phyloP scores from a whole-genome alignment of 805 yeast species.

The Wickerhamomyces mucosus region DNA sequence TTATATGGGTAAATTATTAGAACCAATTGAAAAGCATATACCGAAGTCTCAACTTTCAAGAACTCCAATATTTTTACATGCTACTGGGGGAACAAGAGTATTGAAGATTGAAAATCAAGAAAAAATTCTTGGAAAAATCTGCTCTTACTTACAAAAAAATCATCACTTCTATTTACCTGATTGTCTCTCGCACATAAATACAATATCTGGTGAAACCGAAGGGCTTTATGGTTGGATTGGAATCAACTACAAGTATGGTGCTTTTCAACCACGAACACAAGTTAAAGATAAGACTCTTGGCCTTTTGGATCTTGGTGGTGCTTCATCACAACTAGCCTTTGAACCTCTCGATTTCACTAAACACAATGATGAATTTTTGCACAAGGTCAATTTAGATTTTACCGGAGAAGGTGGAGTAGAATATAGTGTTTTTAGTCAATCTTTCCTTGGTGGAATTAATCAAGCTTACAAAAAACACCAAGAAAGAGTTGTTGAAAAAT shows the following conservation, averaged over 20 bases:
- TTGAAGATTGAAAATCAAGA: conserved; percentile 43
- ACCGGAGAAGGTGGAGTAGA: conserved; percentile 18
- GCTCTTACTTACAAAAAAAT: conserved; percentile 36
- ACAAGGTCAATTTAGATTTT: conserved; percentile 33
- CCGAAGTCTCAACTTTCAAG: conserved; percentile 51
- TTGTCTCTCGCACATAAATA: conserved; percentile 47
- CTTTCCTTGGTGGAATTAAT: conserved; percentile 53
- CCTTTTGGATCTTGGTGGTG: conserved; percentile 99
- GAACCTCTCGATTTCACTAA: conserved; percentile 34
- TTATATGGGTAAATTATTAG: conserved; percentile 40
- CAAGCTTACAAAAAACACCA: conserved; percentile 44
- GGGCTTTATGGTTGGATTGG: conserved; percentile 64
- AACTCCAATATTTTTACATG: conserved; percentile 61
- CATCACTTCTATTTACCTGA: conserved; percentile 51
- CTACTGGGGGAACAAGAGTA: conserved; percentile 61
- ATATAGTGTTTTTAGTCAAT: conserved; percentile 40
- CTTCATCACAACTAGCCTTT: conserved; percentile 72
- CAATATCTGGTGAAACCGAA: conserved; percentile 56
- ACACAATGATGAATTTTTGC: conserved; percentile 35
- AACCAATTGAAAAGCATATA: conserved; percentile 37
- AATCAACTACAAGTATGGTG: conserved; percentile 43
- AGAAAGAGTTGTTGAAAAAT: conserved; percentile 21
- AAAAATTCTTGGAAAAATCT: conserved; percentile 35
- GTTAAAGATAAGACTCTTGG: conserved; percentile 40
- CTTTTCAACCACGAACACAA: conserved; percentile 25